Evolutionary conservation across 768 basidiomycete species (phyloP), one percentile per base, ranked within the genome.

Genomic region (Chlorophyllum brunneum): DNA sequence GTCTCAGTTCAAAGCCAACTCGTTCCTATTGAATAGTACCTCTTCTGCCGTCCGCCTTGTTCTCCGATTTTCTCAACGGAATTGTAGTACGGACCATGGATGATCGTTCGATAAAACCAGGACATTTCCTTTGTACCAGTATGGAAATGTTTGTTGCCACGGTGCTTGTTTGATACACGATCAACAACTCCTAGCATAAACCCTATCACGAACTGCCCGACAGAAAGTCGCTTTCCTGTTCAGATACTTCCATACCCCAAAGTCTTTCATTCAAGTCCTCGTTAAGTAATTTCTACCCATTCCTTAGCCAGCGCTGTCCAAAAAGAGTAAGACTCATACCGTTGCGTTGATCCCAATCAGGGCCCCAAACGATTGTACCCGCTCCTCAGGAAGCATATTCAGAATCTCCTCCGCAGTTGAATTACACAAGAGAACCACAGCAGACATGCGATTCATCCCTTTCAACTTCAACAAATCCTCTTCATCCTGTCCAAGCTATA

Each of bases 381-480:
- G 71, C 31, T 66, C 71, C 34, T 83, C 74, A 2, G 79, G 62
- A 7, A 68, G 62, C 65, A 77, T 64, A 11, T 78, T 71, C 22
- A 91, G 59, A 59, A 88, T 80, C 3, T 79, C 72, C 13, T 82
- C 75, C 5, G 86, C 59, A 3, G 73, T 67, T 5, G 72, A 70
- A 52, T 81, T 76, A 47, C 74, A 80, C 2, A 89, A 67, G 51
- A 91, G 75, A 3, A 84, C 66, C n/a, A 78, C 74, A 5, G 88
- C 82, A 1, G 82, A 81, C 61, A 88, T 87, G 5, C 71, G 66
- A 53, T 91, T 91, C 80, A 91, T 82, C 13, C 85, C 83, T 4
- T 72, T 67, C 7, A 80, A 70, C 1, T 65, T 61, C 0, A 80
- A 76, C 42, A 92, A 67, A 57, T 80, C 74, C 23, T 70, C 68